These are phyloP conservation scores for Pseudohyphozyma bogoriensis DNA, from an alignment of 768 basidiomycete species.

Conservation along the genomic window DNA sequence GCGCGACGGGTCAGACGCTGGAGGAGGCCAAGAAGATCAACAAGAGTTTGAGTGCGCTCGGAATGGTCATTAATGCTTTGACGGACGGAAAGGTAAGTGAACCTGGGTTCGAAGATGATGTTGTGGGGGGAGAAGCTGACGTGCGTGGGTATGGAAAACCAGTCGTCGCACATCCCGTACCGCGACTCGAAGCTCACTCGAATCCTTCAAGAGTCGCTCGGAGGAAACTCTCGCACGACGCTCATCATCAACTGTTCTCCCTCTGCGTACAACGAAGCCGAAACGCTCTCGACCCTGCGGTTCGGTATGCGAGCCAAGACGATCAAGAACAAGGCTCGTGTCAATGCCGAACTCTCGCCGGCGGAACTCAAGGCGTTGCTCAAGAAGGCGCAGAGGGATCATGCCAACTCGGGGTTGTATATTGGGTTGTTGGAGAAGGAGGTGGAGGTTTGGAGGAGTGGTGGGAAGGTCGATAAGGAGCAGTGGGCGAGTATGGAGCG, in stretches of 20 bases:
- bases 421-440: conserved; percentile 86
- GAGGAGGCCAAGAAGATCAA: conserved; percentile 99
- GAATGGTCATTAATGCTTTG: conserved; percentile 98
- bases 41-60: conserved; percentile 90
- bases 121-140: neutral
- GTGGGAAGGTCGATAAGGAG: conserved; percentile 68
- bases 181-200: conserved; percentile 98
- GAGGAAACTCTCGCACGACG: conserved; percentile 88
- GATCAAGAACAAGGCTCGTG: conserved; percentile 99
- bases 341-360: conserved; percentile 95
- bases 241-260: conserved; percentile 99
- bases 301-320: conserved; percentile 99
- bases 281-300: conserved; percentile 91
- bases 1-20: conserved; percentile 93
- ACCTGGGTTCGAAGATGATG: too few species aligned
- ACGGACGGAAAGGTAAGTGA: conserved; percentile 82
- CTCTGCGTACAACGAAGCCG: conserved; percentile 90
- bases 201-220: conserved; percentile 95
- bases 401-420: conserved; percentile 71
- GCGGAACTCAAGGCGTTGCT: conserved; percentile 87
- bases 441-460: conserved; percentile 75
- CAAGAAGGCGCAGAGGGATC: conserved; percentile 77
- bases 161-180: conserved; percentile 96
- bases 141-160: neutral
- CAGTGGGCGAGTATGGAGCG: conserved; percentile 71